phyloP scores from a whole-genome alignment of 1,139 yeast genomes.

The Casaregolazyma lundiana region DNA sequence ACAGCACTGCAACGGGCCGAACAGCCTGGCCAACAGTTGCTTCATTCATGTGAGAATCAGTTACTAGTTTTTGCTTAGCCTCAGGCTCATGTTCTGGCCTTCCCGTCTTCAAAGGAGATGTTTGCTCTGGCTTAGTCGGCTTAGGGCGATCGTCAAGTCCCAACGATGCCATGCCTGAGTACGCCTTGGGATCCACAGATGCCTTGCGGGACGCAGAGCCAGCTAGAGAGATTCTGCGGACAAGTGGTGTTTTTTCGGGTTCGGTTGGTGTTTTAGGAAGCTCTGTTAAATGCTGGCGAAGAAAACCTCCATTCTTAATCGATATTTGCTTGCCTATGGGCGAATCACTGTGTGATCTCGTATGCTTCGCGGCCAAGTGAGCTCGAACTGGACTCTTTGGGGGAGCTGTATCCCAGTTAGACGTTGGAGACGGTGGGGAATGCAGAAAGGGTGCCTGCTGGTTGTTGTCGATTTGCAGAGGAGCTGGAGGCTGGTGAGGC shows the following conservation, averaged over 20 bases:
- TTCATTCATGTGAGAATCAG: slow-evolving; percentile 1
- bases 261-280: neutral
- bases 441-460: neutral
- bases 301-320: neutral
- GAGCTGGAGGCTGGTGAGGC: slow-evolving; percentile 1
- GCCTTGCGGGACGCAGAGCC: neutral
- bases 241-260: neutral
- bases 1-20: neutral
- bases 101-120: neutral
- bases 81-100: neutral
- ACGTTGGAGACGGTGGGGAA: neutral
- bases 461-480: neutral
- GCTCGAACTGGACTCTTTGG: neutral
- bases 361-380: neutral
- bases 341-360: neutral
- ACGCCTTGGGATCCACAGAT: neutral
- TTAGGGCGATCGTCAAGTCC: slow-evolving; percentile 1
- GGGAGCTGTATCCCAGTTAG: neutral
- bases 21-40: neutral
- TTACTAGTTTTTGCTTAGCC: neutral
- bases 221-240: neutral
- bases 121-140: neutral
- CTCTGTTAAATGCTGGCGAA: neutral
- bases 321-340: neutral
- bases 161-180: neutral